Percentiles rank a stretch among this genome's conserved stretches.
Conservation (phyloP, 140 eudicot genomes). For the Stevia rebaudiana region DNA sequence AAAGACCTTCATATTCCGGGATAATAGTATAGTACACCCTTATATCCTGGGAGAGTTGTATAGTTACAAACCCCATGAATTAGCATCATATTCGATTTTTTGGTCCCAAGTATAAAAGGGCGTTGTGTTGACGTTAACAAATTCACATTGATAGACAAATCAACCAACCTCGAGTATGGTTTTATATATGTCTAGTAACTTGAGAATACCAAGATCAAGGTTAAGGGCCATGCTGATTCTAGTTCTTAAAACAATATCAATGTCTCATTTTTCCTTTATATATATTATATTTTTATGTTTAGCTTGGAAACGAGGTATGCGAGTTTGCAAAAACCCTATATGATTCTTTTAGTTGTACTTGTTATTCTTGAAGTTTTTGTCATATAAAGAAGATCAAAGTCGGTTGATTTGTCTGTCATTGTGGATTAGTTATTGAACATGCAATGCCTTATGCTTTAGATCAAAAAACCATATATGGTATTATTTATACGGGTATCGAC, state of each 20-base stretch:
- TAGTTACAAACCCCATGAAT: not conserved
- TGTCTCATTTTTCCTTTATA: too few species aligned
- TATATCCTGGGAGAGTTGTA: too few species aligned
- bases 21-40: too few species aligned
- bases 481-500: not conserved
- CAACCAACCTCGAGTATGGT: not conserved
- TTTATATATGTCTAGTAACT: not conserved
- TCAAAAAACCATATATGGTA: not conserved
- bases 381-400: not conserved
- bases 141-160: not conserved
- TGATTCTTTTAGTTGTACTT: not conserved
- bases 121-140: not conserved
- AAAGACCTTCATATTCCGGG: too few species aligned
- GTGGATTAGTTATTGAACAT: not conserved
- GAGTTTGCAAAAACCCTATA: not conserved
- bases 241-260: too few species aligned
- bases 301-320: too few species aligned
- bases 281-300: too few species aligned
- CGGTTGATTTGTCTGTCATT: not conserved
- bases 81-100: not conserved
- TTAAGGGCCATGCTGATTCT: too few species aligned
- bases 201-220: not conserved
- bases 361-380: not conserved
- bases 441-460: conserved; percentile 2
- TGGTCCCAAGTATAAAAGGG: not conserved